A percentile compares a stretch with the other conserved stretches of the same genome.
phyloP scores from a whole-genome alignment of 2,329 filamentous ascomycete species.

The Chaetomium strumarium region DNA sequence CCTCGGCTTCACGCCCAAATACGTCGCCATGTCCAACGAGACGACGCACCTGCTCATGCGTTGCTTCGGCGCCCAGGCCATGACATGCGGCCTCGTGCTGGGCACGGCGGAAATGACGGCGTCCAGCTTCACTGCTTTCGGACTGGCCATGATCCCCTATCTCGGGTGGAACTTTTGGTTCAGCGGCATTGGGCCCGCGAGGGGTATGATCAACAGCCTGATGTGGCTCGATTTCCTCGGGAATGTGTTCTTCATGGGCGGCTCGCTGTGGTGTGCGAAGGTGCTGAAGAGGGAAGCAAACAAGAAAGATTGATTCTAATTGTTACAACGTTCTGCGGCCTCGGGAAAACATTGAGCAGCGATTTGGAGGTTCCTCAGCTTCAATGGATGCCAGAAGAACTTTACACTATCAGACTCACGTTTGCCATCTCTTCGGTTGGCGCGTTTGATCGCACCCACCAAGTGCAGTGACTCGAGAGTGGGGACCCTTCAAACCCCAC shows the following conservation, averaged over 20 bases:
- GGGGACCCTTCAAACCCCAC: too few species aligned
- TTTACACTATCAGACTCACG: too few species aligned
- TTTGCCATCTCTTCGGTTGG: too few species aligned
- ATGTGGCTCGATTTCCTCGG: slow-evolving; percentile 21
- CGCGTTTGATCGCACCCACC: too few species aligned
- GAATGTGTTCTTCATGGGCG: slow-evolving; percentile 18
- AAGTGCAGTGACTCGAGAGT: too few species aligned
- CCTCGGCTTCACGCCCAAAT: slow-evolving; percentile 18
- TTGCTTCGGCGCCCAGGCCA: slow-evolving; percentile 23
- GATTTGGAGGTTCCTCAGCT: too few species aligned
- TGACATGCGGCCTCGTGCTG: slow-evolving; percentile 20
- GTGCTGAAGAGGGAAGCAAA: slow-evolving; percentile 14
- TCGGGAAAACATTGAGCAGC: too few species aligned
- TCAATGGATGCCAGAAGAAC: too few species aligned
- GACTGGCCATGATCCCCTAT: slow-evolving; percentile 22
- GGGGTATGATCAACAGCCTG: slow-evolving; percentile 14
- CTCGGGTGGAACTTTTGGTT: slow-evolving; percentile 20
- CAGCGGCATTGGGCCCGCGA: slow-evolving; percentile 14
- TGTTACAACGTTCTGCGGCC: too few species aligned
- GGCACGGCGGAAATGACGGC: slow-evolving; percentile 21
- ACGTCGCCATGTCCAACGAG: slow-evolving; percentile 13
- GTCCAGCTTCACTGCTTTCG: slow-evolving; percentile 20
- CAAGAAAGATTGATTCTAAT: too few species aligned
- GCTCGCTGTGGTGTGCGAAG: slow-evolving; percentile 19
- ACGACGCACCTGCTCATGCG: slow-evolving; percentile 18